Conservation (phyloP, 2,329 filamentous ascomycete genomes). For the Beauveria sp. region DNA sequence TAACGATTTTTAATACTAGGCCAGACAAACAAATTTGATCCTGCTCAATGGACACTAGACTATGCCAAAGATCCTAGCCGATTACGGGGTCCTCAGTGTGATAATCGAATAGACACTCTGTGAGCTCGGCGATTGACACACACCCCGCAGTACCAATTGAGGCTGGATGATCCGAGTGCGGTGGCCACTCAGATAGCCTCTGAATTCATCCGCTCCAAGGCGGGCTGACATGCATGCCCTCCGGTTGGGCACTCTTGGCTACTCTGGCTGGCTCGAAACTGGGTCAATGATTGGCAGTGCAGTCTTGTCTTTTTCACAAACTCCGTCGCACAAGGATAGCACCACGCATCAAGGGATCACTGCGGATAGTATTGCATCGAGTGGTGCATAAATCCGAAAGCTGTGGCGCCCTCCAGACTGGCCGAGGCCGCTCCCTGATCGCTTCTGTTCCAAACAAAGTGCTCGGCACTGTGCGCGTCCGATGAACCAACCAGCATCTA, state of each 20-base stretch:
- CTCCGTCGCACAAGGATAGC: no score
- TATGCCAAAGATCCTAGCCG: neutral
- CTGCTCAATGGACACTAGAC: no score
- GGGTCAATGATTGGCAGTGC: neutral
- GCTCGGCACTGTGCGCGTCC: neutral
- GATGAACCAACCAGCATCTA: neutral
- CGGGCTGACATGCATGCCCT: neutral
- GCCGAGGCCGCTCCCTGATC: neutral
- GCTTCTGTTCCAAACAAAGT: neutral
- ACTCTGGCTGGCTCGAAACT: neutral
- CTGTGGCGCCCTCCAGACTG: neutral
- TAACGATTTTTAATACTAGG: neutral
- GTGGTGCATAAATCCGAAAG: neutral
- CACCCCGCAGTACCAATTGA: neutral
- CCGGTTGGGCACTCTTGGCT: neutral
- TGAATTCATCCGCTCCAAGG: neutral
- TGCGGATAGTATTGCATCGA: neutral
- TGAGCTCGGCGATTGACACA: neutral
- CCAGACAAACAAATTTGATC: neutral
- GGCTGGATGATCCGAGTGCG: neutral
- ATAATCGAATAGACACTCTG: neutral
- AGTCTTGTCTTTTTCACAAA: no score
- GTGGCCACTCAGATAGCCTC: neutral
- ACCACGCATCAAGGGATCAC: neutral
- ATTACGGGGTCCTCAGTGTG: neutral